Evolutionary conservation across 2,329 filamentous ascomycete genomes (phyloP).

Genomic region (Davidsoniella australis): DNA sequence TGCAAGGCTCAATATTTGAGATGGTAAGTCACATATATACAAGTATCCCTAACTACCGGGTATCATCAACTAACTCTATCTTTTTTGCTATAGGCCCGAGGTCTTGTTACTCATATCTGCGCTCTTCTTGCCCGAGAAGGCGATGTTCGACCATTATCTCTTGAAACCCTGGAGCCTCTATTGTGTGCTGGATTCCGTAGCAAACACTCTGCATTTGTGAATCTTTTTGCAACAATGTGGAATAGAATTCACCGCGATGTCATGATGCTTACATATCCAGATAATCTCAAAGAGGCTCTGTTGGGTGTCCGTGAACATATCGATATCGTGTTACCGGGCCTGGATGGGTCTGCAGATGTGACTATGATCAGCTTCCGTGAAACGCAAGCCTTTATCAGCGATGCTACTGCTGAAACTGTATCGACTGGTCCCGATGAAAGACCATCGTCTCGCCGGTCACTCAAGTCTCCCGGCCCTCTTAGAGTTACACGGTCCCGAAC

Average conservation of each 20-base stretch:
- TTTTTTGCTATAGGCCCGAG: slow-evolving; percentile 23
- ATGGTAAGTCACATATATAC: slow-evolving; percentile 24
- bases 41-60: too few relatives aligned
- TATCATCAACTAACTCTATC: slow-evolving; percentile 15
- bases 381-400: slow-evolving; percentile 13
- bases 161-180: slow-evolving; percentile 36
- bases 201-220: slow-evolving; percentile 38
- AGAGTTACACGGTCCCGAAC: not conserved
- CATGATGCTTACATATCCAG: slow-evolving; percentile 44
- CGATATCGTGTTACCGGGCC: slow-evolving; percentile 29
- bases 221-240: slow-evolving; percentile 40
- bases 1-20: slow-evolving; percentile 19
- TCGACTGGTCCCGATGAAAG: not conserved
- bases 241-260: slow-evolving; percentile 49
- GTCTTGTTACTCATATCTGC: slow-evolving; percentile 34
- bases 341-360: slow-evolving; percentile 15
- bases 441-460: not conserved
- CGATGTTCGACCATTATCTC: slow-evolving; percentile 24
- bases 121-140: slow-evolving; percentile 21
- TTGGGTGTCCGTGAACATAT: slow-evolving; percentile 38
- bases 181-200: slow-evolving; percentile 39
- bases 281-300: slow-evolving; percentile 44
- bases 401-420: slow-evolving; percentile 2
- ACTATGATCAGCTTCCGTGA: slow-evolving; percentile 16
- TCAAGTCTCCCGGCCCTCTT: not conserved